Evolutionary conservation across 2,329 filamentous ascomycete genomes (phyloP).

Genomic region (Alternaria brassicae): DNA sequence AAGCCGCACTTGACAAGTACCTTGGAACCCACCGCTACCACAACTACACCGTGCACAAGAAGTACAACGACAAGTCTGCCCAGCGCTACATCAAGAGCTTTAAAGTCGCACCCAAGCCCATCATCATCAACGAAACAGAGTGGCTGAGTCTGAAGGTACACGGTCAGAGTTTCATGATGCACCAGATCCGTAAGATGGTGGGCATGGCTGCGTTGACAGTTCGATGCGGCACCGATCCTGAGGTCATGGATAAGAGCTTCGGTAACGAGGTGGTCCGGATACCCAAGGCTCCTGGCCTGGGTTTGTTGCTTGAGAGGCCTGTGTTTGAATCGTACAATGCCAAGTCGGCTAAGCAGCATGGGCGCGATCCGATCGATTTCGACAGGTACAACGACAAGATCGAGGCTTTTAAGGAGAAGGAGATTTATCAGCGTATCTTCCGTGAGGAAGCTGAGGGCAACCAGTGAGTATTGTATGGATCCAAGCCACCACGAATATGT

Average conservation of each 20-base stretch:
- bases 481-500: not conserved
- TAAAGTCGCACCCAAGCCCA: constrained; percentile 67
- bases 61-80: constrained; percentile 78
- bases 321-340: constrained; percentile 91
- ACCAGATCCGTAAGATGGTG: constrained; percentile 99
- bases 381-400: constrained; percentile 78
- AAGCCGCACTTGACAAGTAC: constrained; percentile 76
- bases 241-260: constrained; percentile 78
- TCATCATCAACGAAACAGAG: constrained; percentile 89
- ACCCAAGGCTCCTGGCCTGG: constrained; percentile 90
- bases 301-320: constrained; percentile 85
- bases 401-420: constrained; percentile 84
- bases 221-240: constrained; percentile 78
- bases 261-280: constrained; percentile 77
- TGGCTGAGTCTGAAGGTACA: constrained; percentile 97
- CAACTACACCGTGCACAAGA: constrained; percentile 96
- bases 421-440: constrained; percentile 94
- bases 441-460: constrained; percentile 86
- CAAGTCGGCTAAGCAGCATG: constrained; percentile 68
- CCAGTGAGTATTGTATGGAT: constrained; percentile 66
- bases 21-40: constrained; percentile 90
- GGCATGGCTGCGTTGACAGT: constrained; percentile 87
- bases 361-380: constrained; percentile 77
- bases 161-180: constrained; percentile 99
- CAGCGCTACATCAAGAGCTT: constrained; percentile 95